These are phyloP conservation scores for Kazachstania africana DNA, from an alignment of 805 yeast species.

Conservation along the genomic window DNA sequence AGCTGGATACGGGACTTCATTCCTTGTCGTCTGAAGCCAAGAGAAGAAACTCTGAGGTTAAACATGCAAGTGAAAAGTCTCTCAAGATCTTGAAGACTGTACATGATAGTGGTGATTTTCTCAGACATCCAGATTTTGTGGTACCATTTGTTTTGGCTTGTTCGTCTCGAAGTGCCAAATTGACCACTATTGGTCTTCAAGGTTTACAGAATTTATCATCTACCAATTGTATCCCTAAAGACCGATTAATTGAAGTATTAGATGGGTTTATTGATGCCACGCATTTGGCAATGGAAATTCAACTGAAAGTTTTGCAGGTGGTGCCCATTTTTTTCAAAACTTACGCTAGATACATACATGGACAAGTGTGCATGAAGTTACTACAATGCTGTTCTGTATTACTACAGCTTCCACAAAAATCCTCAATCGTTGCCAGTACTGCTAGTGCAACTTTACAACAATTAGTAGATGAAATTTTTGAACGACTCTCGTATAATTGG, in stretches of 20 bases:
- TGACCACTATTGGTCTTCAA: constrained; percentile 61
- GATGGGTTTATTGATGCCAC: constrained; percentile 65
- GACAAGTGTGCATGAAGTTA: constrained; percentile 43
- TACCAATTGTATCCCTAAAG: constrained; percentile 41
- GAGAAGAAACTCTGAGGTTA: constrained; percentile 59
- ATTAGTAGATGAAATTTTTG: constrained; percentile 66
- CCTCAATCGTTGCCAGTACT: constrained; percentile 72
- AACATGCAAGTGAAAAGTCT: constrained; percentile 44
- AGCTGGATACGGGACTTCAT: constrained; percentile 44
- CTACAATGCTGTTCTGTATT: constrained; percentile 54
- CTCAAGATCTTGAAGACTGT: constrained; percentile 32
- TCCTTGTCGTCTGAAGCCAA: constrained; percentile 56
- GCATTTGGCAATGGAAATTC: constrained; percentile 67
- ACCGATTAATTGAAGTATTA: constrained; percentile 42
- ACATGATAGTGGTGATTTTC: constrained; percentile 24
- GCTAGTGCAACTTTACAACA: constrained; percentile 92
- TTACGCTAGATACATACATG: constrained; percentile 46
- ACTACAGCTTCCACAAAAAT: constrained; percentile 55
- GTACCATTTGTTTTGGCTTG: constrained; percentile 66
- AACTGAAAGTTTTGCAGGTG: constrained; percentile 73
- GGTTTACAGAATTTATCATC: constrained; percentile 52
- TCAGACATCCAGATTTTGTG: constrained; percentile 41
- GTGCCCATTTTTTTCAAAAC: constrained; percentile 63
- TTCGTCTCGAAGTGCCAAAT: constrained; percentile 61
- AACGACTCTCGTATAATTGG: constrained; percentile 32